Percentiles rank a stretch among this genome's conserved stretches.
Conservation (phyloP, 73 alveolate species). For the Paramecium biaurelia region DNA sequence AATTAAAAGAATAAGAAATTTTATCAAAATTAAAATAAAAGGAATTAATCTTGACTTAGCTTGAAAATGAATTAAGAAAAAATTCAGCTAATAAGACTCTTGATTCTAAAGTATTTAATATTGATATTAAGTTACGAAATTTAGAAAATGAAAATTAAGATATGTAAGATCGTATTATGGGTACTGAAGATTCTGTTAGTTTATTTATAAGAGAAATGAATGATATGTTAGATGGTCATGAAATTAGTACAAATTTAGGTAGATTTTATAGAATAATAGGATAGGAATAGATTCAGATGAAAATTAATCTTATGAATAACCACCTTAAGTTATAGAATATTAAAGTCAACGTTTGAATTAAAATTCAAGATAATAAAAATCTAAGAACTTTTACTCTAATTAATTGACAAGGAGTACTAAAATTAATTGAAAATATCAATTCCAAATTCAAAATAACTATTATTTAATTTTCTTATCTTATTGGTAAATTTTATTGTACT, state of each 20-base stretch:
- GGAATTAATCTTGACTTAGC: not conserved
- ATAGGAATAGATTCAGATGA: constrained; percentile 47
- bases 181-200: constrained; percentile 66
- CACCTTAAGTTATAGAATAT: not conserved
- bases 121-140: constrained; percentile 2
- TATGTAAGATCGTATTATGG: constrained; percentile 54
- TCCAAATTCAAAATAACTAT: not conserved
- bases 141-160: constrained; percentile 67
- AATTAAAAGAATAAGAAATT: constrained; percentile 41
- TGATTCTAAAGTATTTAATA: constrained; percentile 2
- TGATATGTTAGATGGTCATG: constrained; percentile 63
- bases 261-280: not conserved
- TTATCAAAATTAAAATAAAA: constrained; percentile 6
- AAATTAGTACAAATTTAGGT: constrained; percentile 61
- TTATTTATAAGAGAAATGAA: constrained; percentile 68
- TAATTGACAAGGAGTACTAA: constrained; percentile 47
- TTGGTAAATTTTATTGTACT: constrained; percentile 25
- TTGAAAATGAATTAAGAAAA: constrained; percentile 50
- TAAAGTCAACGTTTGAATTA: constrained; percentile 9
- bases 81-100: constrained; percentile 38
- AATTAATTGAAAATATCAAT: constrained; percentile 40
- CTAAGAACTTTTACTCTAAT: constrained; percentile 46
- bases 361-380: not conserved
- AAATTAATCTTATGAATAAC: constrained; percentile 33
- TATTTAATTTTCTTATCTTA: constrained; percentile 12